Conservation (phyloP, 495 filamentous ascomycete genomes). For the Cairneyella variabilis region DNA sequence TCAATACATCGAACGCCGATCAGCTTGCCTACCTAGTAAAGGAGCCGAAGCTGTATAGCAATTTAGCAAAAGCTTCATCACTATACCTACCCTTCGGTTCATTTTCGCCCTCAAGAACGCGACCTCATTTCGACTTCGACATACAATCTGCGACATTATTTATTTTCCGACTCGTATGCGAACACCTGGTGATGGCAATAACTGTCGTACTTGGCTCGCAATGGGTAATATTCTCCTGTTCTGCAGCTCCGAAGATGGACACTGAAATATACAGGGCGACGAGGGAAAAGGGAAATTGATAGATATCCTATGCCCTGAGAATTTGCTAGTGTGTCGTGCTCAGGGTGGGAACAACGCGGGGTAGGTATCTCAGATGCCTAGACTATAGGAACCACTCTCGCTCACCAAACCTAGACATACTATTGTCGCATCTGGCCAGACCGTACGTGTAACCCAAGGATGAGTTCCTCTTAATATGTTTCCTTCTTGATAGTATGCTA, state of each 20-base stretch:
- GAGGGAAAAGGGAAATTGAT: constrained; percentile 18
- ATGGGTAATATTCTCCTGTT: background rate
- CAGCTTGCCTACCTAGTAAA: too few species aligned
- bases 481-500: constrained; percentile 27
- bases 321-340: background rate
- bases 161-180: background rate
- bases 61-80: too few species aligned
- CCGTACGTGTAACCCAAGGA: constrained; percentile 5
- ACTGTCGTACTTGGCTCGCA: background rate
- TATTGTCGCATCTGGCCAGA: constrained; percentile 16
- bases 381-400: background rate
- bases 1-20: too few species aligned
- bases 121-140: too few species aligned
- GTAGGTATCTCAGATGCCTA: constrained; percentile 7
- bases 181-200: background rate
- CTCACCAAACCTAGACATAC: constrained; percentile 5
- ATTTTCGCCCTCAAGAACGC: too few species aligned
- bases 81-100: too few species aligned
- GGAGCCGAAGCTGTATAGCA: too few species aligned
- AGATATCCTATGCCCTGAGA: constrained; percentile 10
- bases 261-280: constrained; percentile 9
- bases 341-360: constrained; percentile 64
- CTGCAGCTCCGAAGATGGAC: background rate
- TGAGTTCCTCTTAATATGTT: background rate
- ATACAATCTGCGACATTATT: background rate